Base-by-base conservation (phyloP, 1,139 yeast genomes). In the Candida anutae region DNA sequence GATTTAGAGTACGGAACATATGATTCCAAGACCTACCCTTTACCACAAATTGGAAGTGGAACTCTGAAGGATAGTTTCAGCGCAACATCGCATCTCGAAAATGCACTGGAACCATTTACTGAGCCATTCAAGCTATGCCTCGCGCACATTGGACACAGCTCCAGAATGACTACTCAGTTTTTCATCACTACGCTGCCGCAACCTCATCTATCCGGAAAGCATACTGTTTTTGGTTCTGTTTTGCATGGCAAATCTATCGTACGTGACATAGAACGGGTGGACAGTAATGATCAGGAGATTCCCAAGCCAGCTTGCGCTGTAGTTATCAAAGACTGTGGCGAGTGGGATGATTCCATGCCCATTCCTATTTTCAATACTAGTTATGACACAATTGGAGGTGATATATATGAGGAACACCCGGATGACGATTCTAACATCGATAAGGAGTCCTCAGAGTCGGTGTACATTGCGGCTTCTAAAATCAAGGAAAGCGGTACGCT, bases 161-260 rank as follows among this genome's bases (percentile, higher is more conserved):
- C 75, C 38, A 59, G 80, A 5, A 82, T 82, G 40, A 69, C 76
- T 9, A 75, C 88, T 0, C 94, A 83, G 47, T 85, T 87, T 45
- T 85, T 84, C 48, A 78, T 87, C 27, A 75, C 84, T 4, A 77
- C 88, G 0, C 67, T 63, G 29, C 69, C 85, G 1, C 71, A 78
- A 13, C 79, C 83, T 0, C 95, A 85, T 49, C 56, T 87, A 29
- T 74, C 69, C 24, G 81, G 83, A 1, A 79, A 78, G 40, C 90
- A 84, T 46, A 67, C 90, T 0, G 76, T 84, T 1, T 80, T 87
- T 54, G 96, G 95, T 1, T 62, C 53, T 33, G 75, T 70, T 1
- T 36, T 46, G 11, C 61, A 67, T 31, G 95, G 95, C 1, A 78
- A 81, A 48, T 74, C 87, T 1, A 77, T 82, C 2, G 62, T 84